Percentiles rank a stretch among this genome's conserved stretches.
These are phyloP conservation scores for Pythium angustatum DNA, from an alignment of 352 stramenopile species.

Conservation along the genomic window DNA sequence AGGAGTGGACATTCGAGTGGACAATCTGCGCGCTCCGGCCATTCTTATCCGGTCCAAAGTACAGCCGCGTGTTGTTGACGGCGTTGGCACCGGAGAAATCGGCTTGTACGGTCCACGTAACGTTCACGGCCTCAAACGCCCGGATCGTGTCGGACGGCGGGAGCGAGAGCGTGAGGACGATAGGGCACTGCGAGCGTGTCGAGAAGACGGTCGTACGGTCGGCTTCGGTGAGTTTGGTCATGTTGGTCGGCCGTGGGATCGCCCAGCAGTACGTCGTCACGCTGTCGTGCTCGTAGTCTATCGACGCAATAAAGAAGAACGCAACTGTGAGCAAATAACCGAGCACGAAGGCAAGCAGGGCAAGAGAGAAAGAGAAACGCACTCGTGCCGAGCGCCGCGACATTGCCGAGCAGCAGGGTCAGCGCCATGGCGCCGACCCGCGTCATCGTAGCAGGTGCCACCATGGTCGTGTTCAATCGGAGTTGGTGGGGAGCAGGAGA, in stretches of 20 bases:
- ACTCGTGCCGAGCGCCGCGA: constrained; percentile 19
- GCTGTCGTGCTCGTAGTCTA: constrained; percentile 34
- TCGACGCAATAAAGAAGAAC: background rate
- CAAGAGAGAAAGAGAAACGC: background rate
- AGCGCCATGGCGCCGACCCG: constrained; percentile 3
- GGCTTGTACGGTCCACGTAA: constrained; percentile 31
- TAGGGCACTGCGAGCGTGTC: constrained; percentile 22
- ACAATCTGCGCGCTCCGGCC: constrained; percentile 31
- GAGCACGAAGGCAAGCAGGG: background rate
- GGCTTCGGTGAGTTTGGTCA: constrained; percentile 28
- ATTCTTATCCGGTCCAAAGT: constrained; percentile 24
- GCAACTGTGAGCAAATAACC: background rate
- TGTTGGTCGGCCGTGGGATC: constrained; percentile 27
- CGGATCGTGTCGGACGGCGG: constrained; percentile 7
- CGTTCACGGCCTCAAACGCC: constrained; percentile 23
- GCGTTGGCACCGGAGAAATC: constrained; percentile 25
- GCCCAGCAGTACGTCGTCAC: constrained; percentile 35
- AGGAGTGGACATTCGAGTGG: constrained; percentile 36
- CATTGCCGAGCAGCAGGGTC: background rate
- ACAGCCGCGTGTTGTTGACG: constrained; percentile 30
- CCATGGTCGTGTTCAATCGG: background rate
- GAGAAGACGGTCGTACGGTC: constrained; percentile 19
- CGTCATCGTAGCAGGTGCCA: background rate
- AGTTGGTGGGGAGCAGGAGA: background rate
- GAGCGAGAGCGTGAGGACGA: constrained; percentile 27